Base-by-base conservation (phyloP, 768 basidiomycete species). In the Tephrocybe sp. region DNA sequence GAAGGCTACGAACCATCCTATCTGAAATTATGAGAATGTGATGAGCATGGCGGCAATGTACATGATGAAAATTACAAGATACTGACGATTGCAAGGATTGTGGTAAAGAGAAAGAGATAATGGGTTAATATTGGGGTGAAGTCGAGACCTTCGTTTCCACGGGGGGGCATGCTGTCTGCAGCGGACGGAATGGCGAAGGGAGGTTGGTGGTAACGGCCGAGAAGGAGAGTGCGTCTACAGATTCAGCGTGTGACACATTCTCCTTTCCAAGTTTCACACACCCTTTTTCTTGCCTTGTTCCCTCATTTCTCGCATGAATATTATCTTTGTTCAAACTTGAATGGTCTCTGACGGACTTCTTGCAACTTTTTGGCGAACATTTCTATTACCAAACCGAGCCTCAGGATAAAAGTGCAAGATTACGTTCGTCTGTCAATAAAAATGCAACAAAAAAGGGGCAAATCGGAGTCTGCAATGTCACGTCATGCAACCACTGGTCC, bases 91-190 rank as follows among this genome's bases (percentile, higher is more conserved):
- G 91, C 75, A 41, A 97, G 78, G 45, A 93, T 78, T 52, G 85
- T 85, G 1, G 94, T 95, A 63, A 91, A 86, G 22, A 95, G 76
- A 64, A 95, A 94, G 62, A 95, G 78, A 63, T 94, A 93, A 64
- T 95, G 92, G 15, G 91, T 90, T 49, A 92, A 76, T 54, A 95
- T 88, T 53, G 90, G 92, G 1, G 86, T 90, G 49, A 93, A 88
- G 69, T 93, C 90, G 57, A 89, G 79, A n/a, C 88, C 75, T 71
- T 76, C 77, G 61, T 69, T 79, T 61, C 71, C 76, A 59, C 78
- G 76, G 55, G 78, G 79, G 66, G 78, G 77, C 78, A 81, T 73
- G 53, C 4, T 43, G 51, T 18, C 47, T 34, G 29, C 40, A 15
- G 45, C 41, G 39, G 49, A 47, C 34, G 24, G 31, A 21, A n/a